Evolutionary conservation across 352 stramenopile genomes (phyloP), one percentile per base, ranked within the genome.

Genomic region (Bremia lactucae): DNA sequence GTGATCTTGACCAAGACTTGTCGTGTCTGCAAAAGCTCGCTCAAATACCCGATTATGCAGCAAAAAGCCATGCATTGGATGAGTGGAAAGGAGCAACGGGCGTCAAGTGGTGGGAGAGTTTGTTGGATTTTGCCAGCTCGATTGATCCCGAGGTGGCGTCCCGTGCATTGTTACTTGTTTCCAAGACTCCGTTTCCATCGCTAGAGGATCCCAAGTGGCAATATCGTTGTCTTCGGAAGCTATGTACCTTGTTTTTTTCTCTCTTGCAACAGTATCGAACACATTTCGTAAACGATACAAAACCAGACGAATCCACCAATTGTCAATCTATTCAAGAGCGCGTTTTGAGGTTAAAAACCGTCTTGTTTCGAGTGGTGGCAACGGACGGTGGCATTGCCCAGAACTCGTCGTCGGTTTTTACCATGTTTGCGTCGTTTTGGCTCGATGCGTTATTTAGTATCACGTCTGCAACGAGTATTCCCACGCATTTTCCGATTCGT

Each of bases 121-220:
- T 85, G 20, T 21, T 89, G 34, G 68, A 87, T 45, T 42, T 89
- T n/a, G 42, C 64, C 8, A 31, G 52, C 18, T 72, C 62, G 6
- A 58, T 52, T 2, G 55, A 83, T 29, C 18, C 39, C 3, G 31
- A 59, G 6, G 68, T 80, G 0, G 52, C 66, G n/a, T 54, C 61
- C 11, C 50, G 50, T 13, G 73, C 74, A 6, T 63, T 92, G 2
- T 48, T 64, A 6, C 48, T 92, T 0, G 31, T 86, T 34, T 54
- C 49, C 2, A 58, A 60, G 18, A 77, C 62, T 5, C 70, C 76
- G 4, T 87, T 88, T 40, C 46, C 65, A 29, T 73, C 68, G 22
- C 57, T 92, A 0, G 76, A 92, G 43, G 65, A 89, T 40, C 73
- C 79, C 0, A 31, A 54, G 7, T 87, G 79, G 72, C 79, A 89